Conservation (phyloP, 768 basidiomycete genomes). For the Saitozyma sp. region DNA sequence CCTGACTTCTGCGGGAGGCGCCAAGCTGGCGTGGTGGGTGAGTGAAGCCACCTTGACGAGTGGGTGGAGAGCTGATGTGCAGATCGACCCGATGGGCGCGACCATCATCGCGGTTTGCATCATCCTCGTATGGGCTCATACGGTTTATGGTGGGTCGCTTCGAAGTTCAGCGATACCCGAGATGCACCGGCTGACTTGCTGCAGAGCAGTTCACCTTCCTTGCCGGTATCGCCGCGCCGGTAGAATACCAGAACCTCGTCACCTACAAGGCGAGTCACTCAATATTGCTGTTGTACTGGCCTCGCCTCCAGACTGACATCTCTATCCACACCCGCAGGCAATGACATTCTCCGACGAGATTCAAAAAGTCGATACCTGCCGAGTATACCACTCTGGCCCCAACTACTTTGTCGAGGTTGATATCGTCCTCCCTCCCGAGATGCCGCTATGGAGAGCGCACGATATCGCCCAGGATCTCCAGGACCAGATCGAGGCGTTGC, state of each 20-base stretch:
- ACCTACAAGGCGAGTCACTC: constrained; percentile 67
- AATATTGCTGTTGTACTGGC: background rate
- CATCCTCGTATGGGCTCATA: constrained; percentile 72
- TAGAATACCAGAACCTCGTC: constrained; percentile 81
- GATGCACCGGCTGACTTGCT: background rate
- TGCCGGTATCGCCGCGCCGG: constrained; percentile 88
- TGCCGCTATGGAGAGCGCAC: constrained; percentile 70
- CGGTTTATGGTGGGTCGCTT: constrained; percentile 60
- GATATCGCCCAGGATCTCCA: constrained; percentile 53
- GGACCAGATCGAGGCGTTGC: constrained; percentile 77
- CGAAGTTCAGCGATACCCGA: background rate
- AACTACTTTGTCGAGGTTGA: constrained; percentile 91
- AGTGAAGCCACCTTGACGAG: constrained; percentile 59
- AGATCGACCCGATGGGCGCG: constrained; percentile 50
- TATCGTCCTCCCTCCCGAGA: constrained; percentile 84
- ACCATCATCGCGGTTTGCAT: constrained; percentile 57
- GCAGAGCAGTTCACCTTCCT: constrained; percentile 73
- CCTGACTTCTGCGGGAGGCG: constrained; percentile 53
- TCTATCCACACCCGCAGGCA: constrained; percentile 49
- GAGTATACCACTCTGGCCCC: constrained; percentile 73
- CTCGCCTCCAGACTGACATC: background rate
- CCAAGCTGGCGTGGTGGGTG: constrained; percentile 55
- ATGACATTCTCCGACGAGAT: constrained; percentile 86
- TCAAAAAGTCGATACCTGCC: constrained; percentile 81
- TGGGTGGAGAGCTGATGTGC: background rate